phyloP scores from a whole-genome alignment of 2,329 filamentous ascomycete species.

The Beauveria sp. region DNA sequence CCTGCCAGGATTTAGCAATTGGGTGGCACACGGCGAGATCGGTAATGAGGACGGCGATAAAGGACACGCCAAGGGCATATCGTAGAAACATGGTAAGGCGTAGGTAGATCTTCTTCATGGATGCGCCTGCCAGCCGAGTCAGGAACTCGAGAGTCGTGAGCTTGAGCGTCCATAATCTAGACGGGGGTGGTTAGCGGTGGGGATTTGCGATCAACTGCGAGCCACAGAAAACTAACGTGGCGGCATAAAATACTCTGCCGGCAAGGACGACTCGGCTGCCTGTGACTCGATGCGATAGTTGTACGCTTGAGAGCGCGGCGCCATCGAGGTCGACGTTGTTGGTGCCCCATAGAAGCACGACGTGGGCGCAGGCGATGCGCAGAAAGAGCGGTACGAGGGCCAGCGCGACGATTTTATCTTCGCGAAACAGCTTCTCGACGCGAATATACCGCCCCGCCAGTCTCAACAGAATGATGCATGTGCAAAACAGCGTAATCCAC shows the following conservation, averaged over 20 bases:
- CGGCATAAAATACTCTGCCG: constrained; percentile 73
- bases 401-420: constrained; percentile 75
- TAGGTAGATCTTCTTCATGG: constrained; percentile 69
- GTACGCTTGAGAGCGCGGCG: constrained; percentile 39
- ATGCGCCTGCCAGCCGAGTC: constrained; percentile 69
- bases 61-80: constrained; percentile 63
- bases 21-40: constrained; percentile 75
- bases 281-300: constrained; percentile 55
- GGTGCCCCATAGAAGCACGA: constrained; percentile 76
- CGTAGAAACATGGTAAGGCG: constrained; percentile 62
- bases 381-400: constrained; percentile 70
- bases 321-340: constrained; percentile 65
- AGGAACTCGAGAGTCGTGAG: constrained; percentile 85
- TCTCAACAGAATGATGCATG: constrained; percentile 70
- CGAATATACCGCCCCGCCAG: constrained; percentile 72
- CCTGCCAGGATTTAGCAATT: constrained; percentile 65
- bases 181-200: no score
- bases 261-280: constrained; percentile 74
- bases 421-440: constrained; percentile 72
- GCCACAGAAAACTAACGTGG: constrained; percentile 55
- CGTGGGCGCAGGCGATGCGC: constrained; percentile 75
- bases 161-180: constrained; percentile 82
- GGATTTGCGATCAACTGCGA: no score
- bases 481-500: constrained; percentile 80
- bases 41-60: constrained; percentile 68